These are phyloP conservation scores for Aspergillus sp. DNA, from an alignment of 2,329 filamentous ascomycete species.

Conservation along the genomic window DNA sequence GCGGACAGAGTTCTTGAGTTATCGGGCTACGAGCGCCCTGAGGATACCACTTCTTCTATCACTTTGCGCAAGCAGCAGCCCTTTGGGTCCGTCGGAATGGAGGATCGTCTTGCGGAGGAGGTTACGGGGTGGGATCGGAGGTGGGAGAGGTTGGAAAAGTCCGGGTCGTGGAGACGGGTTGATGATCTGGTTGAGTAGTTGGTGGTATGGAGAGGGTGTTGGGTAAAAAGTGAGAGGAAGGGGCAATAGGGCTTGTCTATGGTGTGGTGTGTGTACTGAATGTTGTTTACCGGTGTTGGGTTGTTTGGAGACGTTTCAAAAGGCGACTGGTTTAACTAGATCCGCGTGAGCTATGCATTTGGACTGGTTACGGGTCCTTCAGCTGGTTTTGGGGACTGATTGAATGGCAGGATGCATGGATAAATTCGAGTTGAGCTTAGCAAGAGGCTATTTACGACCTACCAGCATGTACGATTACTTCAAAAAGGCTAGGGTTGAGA, in stretches of 20 bases:
- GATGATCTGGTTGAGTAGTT: constrained; percentile 5
- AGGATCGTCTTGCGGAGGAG: constrained; percentile 24
- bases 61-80: constrained; percentile 40
- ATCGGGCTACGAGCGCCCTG: constrained; percentile 49
- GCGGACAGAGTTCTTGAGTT: constrained; percentile 36
- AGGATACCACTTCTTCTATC: constrained; percentile 34
- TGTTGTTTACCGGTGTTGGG: no score
- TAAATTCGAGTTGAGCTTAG: no score
- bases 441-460: background rate
- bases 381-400: no score
- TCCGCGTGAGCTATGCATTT: no score
- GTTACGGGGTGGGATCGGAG: constrained; percentile 42
- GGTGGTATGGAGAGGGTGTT: background rate
- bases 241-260: no score
- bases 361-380: no score
- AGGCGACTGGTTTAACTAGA: no score
- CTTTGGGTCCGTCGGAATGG: constrained; percentile 25
- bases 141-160: constrained; percentile 35
- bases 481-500: no score
- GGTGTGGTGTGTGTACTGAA: no score
- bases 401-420: no score
- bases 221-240: no score
- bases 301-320: no score
- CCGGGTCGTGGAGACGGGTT: constrained; percentile 33
- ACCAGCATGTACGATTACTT: background rate